Conservation (phyloP, 2,329 filamentous ascomycete genomes). For the Colletotrichum simmondsii region DNA sequence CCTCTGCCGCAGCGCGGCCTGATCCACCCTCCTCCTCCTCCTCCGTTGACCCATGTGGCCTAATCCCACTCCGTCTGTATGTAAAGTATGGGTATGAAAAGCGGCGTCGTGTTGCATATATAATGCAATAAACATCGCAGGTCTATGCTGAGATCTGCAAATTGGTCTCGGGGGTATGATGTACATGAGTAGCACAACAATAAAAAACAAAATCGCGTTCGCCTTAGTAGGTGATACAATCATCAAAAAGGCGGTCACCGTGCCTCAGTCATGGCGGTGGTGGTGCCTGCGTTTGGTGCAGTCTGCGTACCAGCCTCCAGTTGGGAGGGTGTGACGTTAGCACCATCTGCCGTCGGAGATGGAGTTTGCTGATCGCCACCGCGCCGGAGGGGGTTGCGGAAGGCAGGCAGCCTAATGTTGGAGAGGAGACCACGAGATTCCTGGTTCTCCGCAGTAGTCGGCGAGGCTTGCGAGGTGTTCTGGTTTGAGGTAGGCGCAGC, state of each 20-base stretch:
- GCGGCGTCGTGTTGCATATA: constrained; percentile 25
- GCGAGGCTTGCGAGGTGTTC: constrained; percentile 5
- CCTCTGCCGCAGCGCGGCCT: not conserved
- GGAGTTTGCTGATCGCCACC: constrained; percentile 35
- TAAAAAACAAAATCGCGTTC: constrained; percentile 25
- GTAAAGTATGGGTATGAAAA: constrained; percentile 33
- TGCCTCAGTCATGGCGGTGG: constrained; percentile 16
- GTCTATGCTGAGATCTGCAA: constrained; percentile 30
- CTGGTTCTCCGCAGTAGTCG: constrained; percentile 20
- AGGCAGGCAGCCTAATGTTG: constrained; percentile 32
- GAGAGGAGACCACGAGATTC: constrained; percentile 32
- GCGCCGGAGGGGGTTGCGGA: constrained; percentile 37
- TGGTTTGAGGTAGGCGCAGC: not conserved
- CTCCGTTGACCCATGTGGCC: constrained; percentile 11
- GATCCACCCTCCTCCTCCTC: not conserved
- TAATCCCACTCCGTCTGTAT: constrained; percentile 16
- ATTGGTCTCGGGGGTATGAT: constrained; percentile 30
- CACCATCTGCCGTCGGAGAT: constrained; percentile 39
- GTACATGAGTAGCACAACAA: constrained; percentile 31
- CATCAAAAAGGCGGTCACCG: not conserved
- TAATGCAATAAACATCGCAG: constrained; percentile 24
- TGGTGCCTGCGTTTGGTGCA: constrained; percentile 18
- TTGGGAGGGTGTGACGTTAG: constrained; percentile 56
- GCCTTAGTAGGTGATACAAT: not conserved
- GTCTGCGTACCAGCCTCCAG: constrained; percentile 56